phyloP scores from a whole-genome alignment of 768 basidiomycete species.

The Butyriboletus loyo region DNA sequence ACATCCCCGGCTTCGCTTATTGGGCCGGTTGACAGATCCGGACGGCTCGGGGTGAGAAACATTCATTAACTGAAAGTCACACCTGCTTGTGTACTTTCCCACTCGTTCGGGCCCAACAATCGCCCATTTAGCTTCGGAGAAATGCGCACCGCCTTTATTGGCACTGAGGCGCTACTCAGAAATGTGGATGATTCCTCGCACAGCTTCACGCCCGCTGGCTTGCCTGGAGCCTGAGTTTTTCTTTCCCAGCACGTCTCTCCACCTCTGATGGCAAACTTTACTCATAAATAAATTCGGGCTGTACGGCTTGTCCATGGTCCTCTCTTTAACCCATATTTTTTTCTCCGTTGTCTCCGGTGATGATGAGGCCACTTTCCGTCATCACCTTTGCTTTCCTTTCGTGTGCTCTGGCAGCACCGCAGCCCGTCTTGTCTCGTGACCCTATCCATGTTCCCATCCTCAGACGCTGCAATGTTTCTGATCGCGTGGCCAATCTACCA shows the following conservation, averaged over 20 bases:
- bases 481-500: conserved; percentile 33
- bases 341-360: neutral
- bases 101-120: neutral
- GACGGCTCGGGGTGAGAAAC: neutral
- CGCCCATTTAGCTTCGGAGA: neutral
- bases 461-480: conserved; percentile 24
- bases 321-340: neutral
- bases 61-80: neutral
- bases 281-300: neutral
- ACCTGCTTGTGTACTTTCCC: neutral
- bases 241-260: too few species aligned
- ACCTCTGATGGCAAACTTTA: too few species aligned
- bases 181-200: neutral
- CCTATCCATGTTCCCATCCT: conserved; percentile 45
- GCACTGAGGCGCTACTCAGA: neutral
- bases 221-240: neutral
- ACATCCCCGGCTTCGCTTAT: neutral
- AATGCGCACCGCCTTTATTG: too few species aligned
- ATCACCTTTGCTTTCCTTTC: conserved; percentile 27
- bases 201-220: neutral
- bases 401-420: conserved; percentile 20
- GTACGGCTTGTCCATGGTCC: neutral
- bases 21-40: neutral
- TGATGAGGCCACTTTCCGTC: conserved; percentile 24
- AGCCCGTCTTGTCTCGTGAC: conserved; percentile 20